Percentiles rank a stretch among this genome's conserved stretches.
Conservation (phyloP, 2,329 filamentous ascomycete genomes). For the Fusarium sublunatum region DNA sequence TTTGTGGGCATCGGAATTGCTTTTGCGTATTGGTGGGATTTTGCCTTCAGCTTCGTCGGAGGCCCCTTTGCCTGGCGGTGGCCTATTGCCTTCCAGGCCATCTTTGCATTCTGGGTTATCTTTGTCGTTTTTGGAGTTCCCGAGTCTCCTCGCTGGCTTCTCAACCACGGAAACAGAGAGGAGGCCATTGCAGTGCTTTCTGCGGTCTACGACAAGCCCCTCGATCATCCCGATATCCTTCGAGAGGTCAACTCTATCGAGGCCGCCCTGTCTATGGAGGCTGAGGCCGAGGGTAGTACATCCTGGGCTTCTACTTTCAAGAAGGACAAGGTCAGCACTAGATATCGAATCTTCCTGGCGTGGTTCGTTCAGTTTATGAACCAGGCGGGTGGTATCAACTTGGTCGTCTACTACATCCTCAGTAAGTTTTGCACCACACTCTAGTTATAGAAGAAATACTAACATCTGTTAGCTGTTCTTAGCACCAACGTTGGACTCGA, state of each 20-base stretch:
- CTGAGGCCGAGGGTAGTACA: conserved; percentile 43
- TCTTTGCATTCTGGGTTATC: conserved; percentile 50
- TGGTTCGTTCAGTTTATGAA: conserved; percentile 48
- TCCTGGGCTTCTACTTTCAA: conserved; percentile 53
- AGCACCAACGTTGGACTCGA: conserved; percentile 49
- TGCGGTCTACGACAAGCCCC: conserved; percentile 54
- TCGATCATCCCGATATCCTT: conserved; percentile 48
- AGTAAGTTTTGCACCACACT: conserved; percentile 28
- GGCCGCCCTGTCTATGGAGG: conserved; percentile 55
- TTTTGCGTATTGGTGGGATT: conserved; percentile 56
- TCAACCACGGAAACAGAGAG: conserved; percentile 50
- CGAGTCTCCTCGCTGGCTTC: conserved; percentile 56
- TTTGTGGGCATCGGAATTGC: conserved; percentile 55
- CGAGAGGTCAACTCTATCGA: conserved; percentile 54
- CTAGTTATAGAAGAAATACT: fast-evolving
- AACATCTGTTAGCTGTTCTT: conserved; percentile 29
- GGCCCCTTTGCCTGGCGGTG: conserved; percentile 44
- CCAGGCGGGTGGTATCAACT: conserved; percentile 61
- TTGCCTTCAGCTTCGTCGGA: conserved; percentile 49
- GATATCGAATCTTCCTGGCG: conserved; percentile 30
- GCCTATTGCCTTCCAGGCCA: conserved; percentile 48
- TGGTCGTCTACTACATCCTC: conserved; percentile 54
- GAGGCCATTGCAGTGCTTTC: conserved; percentile 53
- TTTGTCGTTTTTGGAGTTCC: conserved; percentile 54
- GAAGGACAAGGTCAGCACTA: conserved; percentile 34